A percentile compares a stretch with the other conserved stretches of the same genome.
Conservation (phyloP, 768 basidiomycete species). For the Krasilnikovozyma curviuscula region DNA sequence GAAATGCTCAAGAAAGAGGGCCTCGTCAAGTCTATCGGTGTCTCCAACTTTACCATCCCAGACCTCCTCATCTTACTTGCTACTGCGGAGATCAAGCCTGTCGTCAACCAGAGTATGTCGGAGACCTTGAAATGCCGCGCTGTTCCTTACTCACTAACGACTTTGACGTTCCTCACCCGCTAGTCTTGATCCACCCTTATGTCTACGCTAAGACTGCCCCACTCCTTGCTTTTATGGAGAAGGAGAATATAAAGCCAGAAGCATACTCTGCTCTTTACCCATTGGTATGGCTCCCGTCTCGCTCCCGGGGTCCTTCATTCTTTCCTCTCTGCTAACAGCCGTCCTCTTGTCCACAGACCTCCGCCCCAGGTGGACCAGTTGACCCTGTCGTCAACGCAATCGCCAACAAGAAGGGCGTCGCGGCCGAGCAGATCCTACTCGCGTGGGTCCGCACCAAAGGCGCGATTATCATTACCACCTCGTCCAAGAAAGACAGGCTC, state of each 20-base stretch:
- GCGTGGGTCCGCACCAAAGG: conserved; percentile 51
- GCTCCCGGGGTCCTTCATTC: not conserved
- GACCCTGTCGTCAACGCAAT: conserved; percentile 38
- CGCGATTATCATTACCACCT: conserved; percentile 25
- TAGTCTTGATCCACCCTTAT: conserved; percentile 46
- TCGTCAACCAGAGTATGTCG: conserved; percentile 46
- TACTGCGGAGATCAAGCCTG: conserved; percentile 39
- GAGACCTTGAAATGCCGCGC: not conserved
- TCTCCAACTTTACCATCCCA: conserved; percentile 44
- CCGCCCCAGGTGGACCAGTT: conserved; percentile 43
- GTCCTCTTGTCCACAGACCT: conserved; percentile 38
- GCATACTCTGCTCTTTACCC: conserved; percentile 51
- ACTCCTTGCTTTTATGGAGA: conserved; percentile 36
- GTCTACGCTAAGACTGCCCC: conserved; percentile 42
- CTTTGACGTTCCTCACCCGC: not conserved
- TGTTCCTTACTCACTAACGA: conserved; percentile 7
- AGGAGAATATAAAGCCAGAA: conserved; percentile 44
- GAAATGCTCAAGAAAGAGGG: conserved; percentile 30
- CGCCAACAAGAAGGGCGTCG: conserved; percentile 38
- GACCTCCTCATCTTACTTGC: conserved; percentile 38
- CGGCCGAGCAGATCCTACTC: conserved; percentile 46
- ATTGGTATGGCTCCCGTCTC: conserved; percentile 11
- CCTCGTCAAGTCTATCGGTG: conserved; percentile 33
- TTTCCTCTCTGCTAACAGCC: not conserved
- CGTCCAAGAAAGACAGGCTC: conserved; percentile 39